A percentile compares a stretch with the other conserved stretches of the same genome.
Conservation (phyloP, 1,139 yeast genomes). For the Blastobotrys elegans region DNA sequence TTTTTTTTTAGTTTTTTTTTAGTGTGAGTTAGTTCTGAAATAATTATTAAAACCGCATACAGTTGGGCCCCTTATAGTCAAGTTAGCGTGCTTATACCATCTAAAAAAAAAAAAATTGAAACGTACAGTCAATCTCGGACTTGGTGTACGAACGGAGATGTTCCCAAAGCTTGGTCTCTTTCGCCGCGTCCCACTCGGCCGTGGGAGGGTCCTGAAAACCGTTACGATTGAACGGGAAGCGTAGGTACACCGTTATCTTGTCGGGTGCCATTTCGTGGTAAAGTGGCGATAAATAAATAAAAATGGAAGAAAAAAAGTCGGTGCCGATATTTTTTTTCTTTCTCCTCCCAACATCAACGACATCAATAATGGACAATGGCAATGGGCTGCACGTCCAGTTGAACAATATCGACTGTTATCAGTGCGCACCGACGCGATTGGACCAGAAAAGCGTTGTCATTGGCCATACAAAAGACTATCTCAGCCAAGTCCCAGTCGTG, state of each 20-base stretch:
- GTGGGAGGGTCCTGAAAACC: slow-evolving; percentile 39
- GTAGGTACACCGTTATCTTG: slow-evolving; percentile 32
- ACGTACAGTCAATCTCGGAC: slow-evolving; percentile 39
- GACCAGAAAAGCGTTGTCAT: slow-evolving; percentile 36
- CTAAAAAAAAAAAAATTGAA: slow-evolving; percentile 1
- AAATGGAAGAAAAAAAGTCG: neutral
- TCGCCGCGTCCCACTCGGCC: slow-evolving; percentile 39
- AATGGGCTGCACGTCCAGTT: slow-evolving; percentile 30
- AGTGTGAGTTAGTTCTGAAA: too few relatives aligned
- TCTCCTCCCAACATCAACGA: too few relatives aligned
- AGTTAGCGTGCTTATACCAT: neutral
- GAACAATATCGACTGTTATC: slow-evolving; percentile 55
- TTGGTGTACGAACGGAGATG: slow-evolving; percentile 33
- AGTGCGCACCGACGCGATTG: slow-evolving; percentile 41
- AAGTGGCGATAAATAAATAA: neutral
- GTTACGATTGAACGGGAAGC: slow-evolving; percentile 38
- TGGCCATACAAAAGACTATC: slow-evolving; percentile 17
- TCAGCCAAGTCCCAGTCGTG: slow-evolving; percentile 60
- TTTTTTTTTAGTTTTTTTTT: too few relatives aligned
- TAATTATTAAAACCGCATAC: too few relatives aligned
- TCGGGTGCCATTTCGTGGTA: neutral
- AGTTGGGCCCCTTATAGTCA: neutral
- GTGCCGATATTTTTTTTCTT: neutral
- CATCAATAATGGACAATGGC: neutral
- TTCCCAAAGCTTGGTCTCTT: slow-evolving; percentile 41